Evolutionary conservation across 306 rosid genomes (phyloP), one percentile per base, ranked within the genome.

Genomic region (Vigna radiata): DNA sequence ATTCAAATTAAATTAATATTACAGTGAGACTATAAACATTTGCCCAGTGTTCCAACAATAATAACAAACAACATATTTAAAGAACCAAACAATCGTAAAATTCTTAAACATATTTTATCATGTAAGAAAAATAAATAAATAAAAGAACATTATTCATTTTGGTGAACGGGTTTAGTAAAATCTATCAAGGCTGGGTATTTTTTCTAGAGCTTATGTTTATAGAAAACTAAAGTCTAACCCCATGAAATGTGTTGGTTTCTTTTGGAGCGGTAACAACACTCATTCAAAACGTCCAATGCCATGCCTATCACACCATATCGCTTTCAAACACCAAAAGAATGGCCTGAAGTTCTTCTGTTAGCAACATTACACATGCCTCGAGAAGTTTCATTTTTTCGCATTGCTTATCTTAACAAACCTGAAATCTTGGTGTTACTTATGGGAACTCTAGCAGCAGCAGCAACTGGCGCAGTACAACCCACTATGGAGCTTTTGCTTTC

Each of bases 371-470:
- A 67, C 68, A 56, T 2, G 48, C 84, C 86, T 16, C 81, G 62
- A 68, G 47, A 86, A 60, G 87, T 87, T 48, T 73, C 94, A 11
- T 77, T 87, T 55, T 27, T 66, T 19, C 82, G 87, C 58, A 89
- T 93, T 52, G 91, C 92, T 7, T 77, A 63, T 80, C 92, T 93
- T 70, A 93, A 93, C 86, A 93, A 89, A 80, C 92, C 92, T 7
- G 96, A 93, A 85, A 81, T 89, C 82, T 91, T 88, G 49, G 67
- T 79, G 16, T 78, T 93, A 66, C 66, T 89, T 11, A 48, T 86
- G 36, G 96, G 94, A 19, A 59, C 84, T 27, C 21, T 89, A 46
- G 93, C 88, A 67, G 96, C 96, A 33, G 79, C 77, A 16, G 69
- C 54, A 79, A 82, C 58, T 73, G 97, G 96, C 7, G 18, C 79